A percentile compares a stretch with the other conserved stretches of the same genome.
phyloP scores from a whole-genome alignment of 208 protist species.

The Naegleria lovaniensis region DNA sequence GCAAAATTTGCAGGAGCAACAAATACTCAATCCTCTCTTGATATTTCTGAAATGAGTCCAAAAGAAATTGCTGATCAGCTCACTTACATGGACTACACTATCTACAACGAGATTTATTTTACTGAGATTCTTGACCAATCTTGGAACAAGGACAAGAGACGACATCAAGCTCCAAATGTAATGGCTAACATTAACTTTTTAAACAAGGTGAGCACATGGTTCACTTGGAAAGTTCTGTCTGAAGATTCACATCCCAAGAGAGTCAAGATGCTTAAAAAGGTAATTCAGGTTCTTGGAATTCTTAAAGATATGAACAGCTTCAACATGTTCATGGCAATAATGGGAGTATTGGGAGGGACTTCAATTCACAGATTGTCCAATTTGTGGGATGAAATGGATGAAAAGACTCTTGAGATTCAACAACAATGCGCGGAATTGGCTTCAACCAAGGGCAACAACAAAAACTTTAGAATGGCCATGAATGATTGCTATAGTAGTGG shows the following conservation, averaged over 20 bases:
- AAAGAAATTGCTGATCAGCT: conserved; percentile 3
- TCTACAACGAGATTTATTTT: conserved; percentile 7
- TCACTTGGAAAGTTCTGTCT: not conserved
- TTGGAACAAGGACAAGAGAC: conserved; percentile 24
- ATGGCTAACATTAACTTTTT: not conserved
- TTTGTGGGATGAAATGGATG: not conserved
- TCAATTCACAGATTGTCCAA: conserved; percentile 30
- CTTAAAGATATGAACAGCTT: conserved; percentile 27
- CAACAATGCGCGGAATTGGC: not conserved
- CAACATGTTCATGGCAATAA: conserved; percentile 32
- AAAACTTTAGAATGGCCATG: conserved; percentile 24
- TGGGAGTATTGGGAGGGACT: conserved; percentile 8
- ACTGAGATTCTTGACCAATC: not conserved
- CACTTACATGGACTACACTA: not conserved
- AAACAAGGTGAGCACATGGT: not conserved
- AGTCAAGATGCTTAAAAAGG: not conserved
- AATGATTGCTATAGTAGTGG: not conserved
- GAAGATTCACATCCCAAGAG: not conserved
- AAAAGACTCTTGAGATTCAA: not conserved
- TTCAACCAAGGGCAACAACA: not conserved
- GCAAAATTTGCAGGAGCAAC: not conserved
- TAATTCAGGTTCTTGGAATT: not conserved
- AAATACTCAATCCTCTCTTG: not conserved
- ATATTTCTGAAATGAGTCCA: not conserved
- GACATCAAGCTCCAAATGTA: conserved; percentile 2